Percentiles rank a stretch among this genome's conserved stretches.
Conservation (phyloP, 768 basidiomycete genomes). For the Leccinellum albellum region DNA sequence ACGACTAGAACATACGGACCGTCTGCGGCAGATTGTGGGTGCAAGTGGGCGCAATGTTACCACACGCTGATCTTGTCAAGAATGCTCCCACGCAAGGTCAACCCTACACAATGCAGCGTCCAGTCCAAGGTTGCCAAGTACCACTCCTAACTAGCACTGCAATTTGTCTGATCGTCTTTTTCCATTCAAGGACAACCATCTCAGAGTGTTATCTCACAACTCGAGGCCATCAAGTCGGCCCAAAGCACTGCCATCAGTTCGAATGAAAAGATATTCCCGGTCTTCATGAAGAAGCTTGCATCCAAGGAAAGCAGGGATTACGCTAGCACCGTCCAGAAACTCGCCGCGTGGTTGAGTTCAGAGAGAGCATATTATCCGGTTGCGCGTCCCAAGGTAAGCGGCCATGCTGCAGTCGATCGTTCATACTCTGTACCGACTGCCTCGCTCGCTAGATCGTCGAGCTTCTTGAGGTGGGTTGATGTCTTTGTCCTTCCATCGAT, state of each 20-base stretch:
- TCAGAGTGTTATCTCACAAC: not conserved
- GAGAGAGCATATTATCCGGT: constrained; percentile 50
- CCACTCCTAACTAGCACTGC: not conserved
- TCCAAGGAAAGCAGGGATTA: constrained; percentile 26
- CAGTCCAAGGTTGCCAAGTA: constrained; percentile 5
- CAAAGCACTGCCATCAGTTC: constrained; percentile 19
- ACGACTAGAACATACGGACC: not conserved
- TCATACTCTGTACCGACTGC: constrained; percentile 1
- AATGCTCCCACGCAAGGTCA: not conserved
- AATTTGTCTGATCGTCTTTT: not conserved
- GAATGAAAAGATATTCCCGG: constrained; percentile 37
- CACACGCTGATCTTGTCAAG: not conserved
- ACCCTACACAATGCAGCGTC: not conserved
- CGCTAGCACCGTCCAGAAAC: constrained; percentile 29
- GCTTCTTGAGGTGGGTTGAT: constrained; percentile 42
- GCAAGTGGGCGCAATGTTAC: not conserved
- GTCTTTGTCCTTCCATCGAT: not conserved
- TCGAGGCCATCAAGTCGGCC: constrained; percentile 14
- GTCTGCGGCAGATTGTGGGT: not conserved
- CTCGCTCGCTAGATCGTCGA: constrained; percentile 43
- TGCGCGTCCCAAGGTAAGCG: constrained; percentile 47
- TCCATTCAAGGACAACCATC: constrained; percentile 6
- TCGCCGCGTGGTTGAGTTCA: constrained; percentile 43
- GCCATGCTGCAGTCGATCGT: not conserved
- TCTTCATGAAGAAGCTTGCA: constrained; percentile 33